Evolutionary conservation across 2,329 filamentous ascomycete genomes (phyloP), one percentile per base, ranked within the genome.

Genomic region (Botrytis fabae): DNA sequence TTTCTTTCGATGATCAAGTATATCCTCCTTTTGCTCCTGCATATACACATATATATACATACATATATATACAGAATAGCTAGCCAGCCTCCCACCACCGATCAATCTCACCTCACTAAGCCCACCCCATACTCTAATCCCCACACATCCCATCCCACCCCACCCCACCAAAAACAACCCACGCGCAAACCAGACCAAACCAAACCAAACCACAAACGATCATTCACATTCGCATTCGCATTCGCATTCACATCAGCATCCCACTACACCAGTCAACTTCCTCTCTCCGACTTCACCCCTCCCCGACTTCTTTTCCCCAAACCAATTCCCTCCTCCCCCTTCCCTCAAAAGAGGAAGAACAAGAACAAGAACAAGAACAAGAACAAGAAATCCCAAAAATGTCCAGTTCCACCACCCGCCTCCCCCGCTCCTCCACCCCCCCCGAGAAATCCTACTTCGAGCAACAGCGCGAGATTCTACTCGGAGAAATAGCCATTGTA

Each of bases 401-500:
- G 35, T 32, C 69, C 63, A 59, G 35, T 46, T 48, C 54, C 46
- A 63, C 40, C 63, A 66, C 48, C 8, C 70, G 48, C 18, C 42
- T 28, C 71, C 65, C 48, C 35, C 48, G 48, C 48, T 57, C 74
- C n/a, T 74, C 74, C 18, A 22, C 75, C 6, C 74, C 75, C 1
- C 75, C 75, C 7, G 85, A 87, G 73, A 89, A 88, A 82, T 84
- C 90, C 0, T 93, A 92, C 78, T 95, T 94, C 78, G 92, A 94
- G 80, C 88, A 91, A 80, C 92, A 95, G 83, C 88, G 93, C 74
- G 91, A 91, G 78, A 85, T 89, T 10, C 85, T 95, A 44, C 85
- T 95, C 7, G 85, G 87, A 64, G 92, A 95, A 77, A 93, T 95
- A 78, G 91, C 91, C 74, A 86, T 90, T 84, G 92, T 93, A 79